Evolutionary conservation across 1,139 yeast species (phyloP).

Genomic region (Suhomyces yuchorum): DNA sequence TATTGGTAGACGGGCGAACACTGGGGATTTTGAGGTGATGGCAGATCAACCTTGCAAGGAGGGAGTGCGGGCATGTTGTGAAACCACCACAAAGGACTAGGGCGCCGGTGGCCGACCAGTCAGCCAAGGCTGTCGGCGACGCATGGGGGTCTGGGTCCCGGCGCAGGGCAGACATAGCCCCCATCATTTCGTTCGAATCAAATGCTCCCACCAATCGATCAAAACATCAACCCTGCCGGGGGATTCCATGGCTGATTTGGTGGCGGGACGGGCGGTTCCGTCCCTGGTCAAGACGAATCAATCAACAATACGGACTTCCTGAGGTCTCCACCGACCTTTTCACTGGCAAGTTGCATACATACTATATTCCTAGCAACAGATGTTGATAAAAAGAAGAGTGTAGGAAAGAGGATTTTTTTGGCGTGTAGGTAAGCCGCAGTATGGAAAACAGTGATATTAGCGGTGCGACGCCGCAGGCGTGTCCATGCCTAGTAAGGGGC

Average conservation of each 20-base stretch:
- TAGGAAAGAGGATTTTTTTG: slow-evolving; percentile 12
- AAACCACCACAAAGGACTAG: not conserved
- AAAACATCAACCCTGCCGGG: not conserved
- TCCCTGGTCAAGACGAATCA: not conserved
- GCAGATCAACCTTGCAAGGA: not conserved
- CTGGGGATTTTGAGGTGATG: not conserved
- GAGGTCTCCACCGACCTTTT: not conserved
- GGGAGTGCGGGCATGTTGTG: not conserved
- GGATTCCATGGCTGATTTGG: slow-evolving; percentile 1
- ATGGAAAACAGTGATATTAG: slow-evolving; percentile 4
- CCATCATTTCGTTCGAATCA: not conserved
- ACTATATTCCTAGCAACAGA: slow-evolving; percentile 13
- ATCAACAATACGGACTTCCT: not conserved
- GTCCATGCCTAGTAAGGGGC: slow-evolving; percentile 9
- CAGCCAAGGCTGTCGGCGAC: too few relatives aligned
- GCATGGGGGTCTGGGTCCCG: not conserved
- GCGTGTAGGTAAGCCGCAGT: slow-evolving; percentile 9
- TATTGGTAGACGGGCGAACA: not conserved
- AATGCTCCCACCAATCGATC: not conserved
- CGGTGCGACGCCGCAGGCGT: slow-evolving; percentile 13
- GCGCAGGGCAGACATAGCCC: not conserved
- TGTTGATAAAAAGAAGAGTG: slow-evolving; percentile 13
- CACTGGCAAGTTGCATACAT: slow-evolving; percentile 6
- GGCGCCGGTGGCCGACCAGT: not conserved
- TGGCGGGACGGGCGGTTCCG: not conserved